Evolutionary conservation across 2,329 filamentous ascomycete genomes (phyloP).

Genomic region (Sclerotinia spermophila): DNA sequence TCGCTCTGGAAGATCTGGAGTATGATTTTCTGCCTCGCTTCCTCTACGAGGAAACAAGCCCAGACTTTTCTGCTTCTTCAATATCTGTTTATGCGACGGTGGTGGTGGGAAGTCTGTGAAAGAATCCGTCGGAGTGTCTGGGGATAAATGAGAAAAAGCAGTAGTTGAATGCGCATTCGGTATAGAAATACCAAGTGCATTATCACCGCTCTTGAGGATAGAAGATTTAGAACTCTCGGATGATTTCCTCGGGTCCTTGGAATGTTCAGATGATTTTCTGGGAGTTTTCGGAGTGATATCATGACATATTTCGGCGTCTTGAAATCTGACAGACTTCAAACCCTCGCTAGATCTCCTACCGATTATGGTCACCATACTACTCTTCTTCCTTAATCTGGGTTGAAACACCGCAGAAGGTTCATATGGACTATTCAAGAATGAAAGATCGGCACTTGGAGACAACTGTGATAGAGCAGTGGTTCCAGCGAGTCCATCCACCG

Average conservation of each 20-base stretch:
- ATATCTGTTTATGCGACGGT: no score
- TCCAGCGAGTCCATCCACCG: not conserved
- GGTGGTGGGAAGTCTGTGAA: not conserved
- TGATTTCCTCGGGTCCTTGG: not conserved
- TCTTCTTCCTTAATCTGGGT: not conserved
- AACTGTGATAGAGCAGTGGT: not conserved
- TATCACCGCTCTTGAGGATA: not conserved
- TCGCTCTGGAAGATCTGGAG: not conserved
- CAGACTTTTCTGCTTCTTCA: conserved; percentile 7
- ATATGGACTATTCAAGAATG: conserved; percentile 15
- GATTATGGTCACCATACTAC: not conserved
- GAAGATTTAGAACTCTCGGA: not conserved
- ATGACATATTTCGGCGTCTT: not conserved
- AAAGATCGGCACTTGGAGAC: not conserved
- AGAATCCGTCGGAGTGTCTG: not conserved
- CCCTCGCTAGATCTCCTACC: not conserved
- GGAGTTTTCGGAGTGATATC: not conserved
- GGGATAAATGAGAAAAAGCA: not conserved
- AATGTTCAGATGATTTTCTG: not conserved
- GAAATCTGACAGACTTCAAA: conserved; percentile 14
- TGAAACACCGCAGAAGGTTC: not conserved
- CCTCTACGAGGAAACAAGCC: not conserved
- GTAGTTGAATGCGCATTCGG: not conserved
- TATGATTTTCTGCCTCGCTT: not conserved
- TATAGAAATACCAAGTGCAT: conserved; percentile 9